phyloP scores from a whole-genome alignment of 1,284 basidiomycete species.

The Pyrrhoderma noxium region DNA sequence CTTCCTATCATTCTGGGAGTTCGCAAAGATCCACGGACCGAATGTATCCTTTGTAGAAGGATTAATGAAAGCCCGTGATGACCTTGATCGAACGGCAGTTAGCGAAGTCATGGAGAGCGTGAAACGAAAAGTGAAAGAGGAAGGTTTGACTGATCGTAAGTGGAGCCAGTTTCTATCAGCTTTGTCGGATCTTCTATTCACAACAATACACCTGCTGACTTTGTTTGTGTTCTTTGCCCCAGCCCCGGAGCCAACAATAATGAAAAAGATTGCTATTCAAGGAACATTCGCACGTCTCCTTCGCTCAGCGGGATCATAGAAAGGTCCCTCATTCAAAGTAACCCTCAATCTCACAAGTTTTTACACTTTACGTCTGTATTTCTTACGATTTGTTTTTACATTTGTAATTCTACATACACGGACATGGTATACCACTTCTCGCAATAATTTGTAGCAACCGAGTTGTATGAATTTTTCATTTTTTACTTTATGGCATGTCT shows the following conservation, averaged over 20 bases:
- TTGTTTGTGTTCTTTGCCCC: conserved; percentile 15
- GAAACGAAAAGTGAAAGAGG: conserved; percentile 87
- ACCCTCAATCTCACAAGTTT: background rate
- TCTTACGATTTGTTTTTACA: conserved; percentile 1
- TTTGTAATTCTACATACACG: conserved; percentile 9
- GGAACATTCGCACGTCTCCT: conserved; percentile 68
- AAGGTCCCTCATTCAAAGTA: background rate
- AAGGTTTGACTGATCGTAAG: conserved; percentile 78
- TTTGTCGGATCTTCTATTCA: too few species aligned
- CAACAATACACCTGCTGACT: background rate
- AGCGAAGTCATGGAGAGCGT: conserved; percentile 92
- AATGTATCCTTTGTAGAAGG: conserved; percentile 89
- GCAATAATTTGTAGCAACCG: too few species aligned
- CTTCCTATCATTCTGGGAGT: conserved; percentile 92
- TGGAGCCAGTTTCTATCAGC: conserved; percentile 21
- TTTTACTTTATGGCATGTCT: conserved; percentile 26
- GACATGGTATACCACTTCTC: conserved; percentile 7
- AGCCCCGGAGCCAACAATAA: conserved; percentile 76
- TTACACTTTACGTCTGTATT: background rate
- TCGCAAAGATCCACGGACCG: conserved; percentile 94
- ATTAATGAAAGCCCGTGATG: conserved; percentile 83
- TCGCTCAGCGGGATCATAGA: conserved; percentile 16
- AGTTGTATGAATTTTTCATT: conserved; percentile 22
- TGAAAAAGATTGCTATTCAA: conserved; percentile 78
- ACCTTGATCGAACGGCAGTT: conserved; percentile 83